phyloP scores from a whole-genome alignment of 805 yeast genomes.

The Saturnispora ahearnii region DNA sequence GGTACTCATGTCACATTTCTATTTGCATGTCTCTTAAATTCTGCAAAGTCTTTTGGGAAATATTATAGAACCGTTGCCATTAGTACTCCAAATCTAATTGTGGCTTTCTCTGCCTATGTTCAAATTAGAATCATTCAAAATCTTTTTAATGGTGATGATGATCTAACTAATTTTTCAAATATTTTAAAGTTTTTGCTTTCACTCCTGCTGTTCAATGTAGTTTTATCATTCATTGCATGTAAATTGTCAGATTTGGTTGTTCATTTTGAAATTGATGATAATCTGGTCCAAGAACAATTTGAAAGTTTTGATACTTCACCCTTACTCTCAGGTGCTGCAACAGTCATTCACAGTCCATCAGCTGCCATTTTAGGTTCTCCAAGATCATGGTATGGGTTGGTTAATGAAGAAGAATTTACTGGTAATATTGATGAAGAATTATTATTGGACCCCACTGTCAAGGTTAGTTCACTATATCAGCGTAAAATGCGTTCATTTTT shows the following conservation, averaged over 20 bases:
- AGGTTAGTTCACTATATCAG: slow-evolving; percentile 8
- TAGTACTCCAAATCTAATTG: slow-evolving; percentile 58
- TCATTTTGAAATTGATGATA: slow-evolving; percentile 19
- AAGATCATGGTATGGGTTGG: slow-evolving; percentile 20
- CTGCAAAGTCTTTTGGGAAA: slow-evolving; percentile 68
- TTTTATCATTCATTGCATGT: slow-evolving; percentile 23
- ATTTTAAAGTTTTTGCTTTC: slow-evolving; percentile 19
- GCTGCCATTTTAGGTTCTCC: slow-evolving; percentile 23
- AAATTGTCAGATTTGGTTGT: slow-evolving; percentile 23
- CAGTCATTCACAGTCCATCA: slow-evolving; percentile 21
- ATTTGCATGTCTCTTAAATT: slow-evolving; percentile 61
- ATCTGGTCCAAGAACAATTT: slow-evolving; percentile 17
- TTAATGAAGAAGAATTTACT: slow-evolving; percentile 17
- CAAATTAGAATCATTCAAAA: slow-evolving; percentile 21
- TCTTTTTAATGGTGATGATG: slow-evolving; percentile 14
- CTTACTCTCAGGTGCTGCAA: slow-evolving; percentile 26
- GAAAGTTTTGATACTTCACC: slow-evolving; percentile 28
- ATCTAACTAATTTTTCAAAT: slow-evolving; percentile 14
- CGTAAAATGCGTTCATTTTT: slow-evolving; percentile 23
- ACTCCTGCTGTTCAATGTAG: slow-evolving; percentile 13
- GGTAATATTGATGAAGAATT: slow-evolving; percentile 22
- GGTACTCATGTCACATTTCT: slow-evolving; percentile 62
- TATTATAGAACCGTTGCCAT: slow-evolving; percentile 68
- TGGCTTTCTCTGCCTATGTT: slow-evolving; percentile 26
- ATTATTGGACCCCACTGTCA: slow-evolving; percentile 17